Conservation (phyloP, 2,329 filamentous ascomycete genomes). For the Periglandula ipomoeae region DNA sequence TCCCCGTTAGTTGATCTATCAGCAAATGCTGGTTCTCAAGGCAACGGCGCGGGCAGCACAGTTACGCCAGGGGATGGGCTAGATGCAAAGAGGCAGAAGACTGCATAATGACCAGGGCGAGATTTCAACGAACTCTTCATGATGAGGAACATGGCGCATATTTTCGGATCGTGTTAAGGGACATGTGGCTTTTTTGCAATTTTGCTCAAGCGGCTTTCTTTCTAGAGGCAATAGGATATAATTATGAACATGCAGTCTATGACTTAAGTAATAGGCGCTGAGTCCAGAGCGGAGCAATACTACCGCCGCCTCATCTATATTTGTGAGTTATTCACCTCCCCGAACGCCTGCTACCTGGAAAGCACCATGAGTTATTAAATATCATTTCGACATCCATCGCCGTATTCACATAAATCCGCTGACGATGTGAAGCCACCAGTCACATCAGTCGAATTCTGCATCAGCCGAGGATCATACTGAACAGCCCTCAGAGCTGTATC, state of each 20-base stretch:
- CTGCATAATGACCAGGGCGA: background rate
- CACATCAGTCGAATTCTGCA: background rate
- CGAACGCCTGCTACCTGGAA: too few relatives aligned
- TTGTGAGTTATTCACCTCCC: too few relatives aligned
- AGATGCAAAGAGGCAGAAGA: slow-evolving; percentile 46
- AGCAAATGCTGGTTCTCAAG: slow-evolving; percentile 28
- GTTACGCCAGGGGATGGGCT: slow-evolving; percentile 17
- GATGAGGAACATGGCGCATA: slow-evolving; percentile 17
- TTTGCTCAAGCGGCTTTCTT: background rate
- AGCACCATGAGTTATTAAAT: too few relatives aligned
- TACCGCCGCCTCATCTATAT: too few relatives aligned
- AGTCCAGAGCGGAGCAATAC: too few relatives aligned
- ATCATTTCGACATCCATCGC: too few relatives aligned
- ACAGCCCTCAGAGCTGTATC: background rate
- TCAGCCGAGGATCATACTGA: background rate
- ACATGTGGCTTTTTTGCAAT: background rate
- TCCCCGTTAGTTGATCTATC: slow-evolving; percentile 43
- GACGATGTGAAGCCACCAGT: background rate
- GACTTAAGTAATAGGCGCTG: background rate
- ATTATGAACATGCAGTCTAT: background rate
- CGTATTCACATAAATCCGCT: background rate
- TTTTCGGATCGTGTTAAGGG: background rate
- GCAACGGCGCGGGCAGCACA: slow-evolving; percentile 7
- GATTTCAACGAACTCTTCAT: background rate
- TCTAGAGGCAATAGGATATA: background rate